Evolutionary conservation across 768 basidiomycete genomes (phyloP), one percentile per base, ranked within the genome.

Genomic region (Botryobasidium botryosum): DNA sequence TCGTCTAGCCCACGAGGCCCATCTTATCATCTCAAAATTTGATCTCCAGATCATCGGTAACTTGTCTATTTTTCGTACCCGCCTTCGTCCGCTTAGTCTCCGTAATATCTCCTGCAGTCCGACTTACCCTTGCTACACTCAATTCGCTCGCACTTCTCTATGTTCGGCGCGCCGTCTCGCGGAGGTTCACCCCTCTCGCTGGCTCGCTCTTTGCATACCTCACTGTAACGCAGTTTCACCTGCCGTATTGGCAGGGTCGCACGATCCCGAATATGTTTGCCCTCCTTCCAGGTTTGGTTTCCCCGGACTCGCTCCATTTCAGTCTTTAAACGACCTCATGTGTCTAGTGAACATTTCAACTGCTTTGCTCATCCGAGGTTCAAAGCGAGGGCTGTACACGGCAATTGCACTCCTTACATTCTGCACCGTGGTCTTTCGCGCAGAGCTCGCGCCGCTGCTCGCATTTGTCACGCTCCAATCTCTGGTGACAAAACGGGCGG

Each of bases 261-360:
- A 94, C 92, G 0, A 61, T 97, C 5, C 92, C 94, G 1, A 99
- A 97, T 58, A 92, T 88, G 77, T 77, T 90, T 50, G 88, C 88
- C 3, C 62, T 90, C 15, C 64, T 81, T 2, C 74, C 78, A 36
- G 83, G 88, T 91, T 15, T 28, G 15, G n/a, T 15, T 41, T 26
- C 36, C n/a, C 32, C 13, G 27, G 40, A 31, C 3, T n/a, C 13
- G 23, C 32, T 44, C 12, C 44, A 31, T 41, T 47, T 21, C 17
- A 25, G 46, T 32, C 28, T 35, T 43, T 15, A 4, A 21, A 25
- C 12, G 29, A 24, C 15, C 39, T 35, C 27, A 37, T 13, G 28
- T 12, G 13, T n/a, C 6, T 24, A 79, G 82, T 80, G 23, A 84
- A 77, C 47, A 15, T 77, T 17, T 67, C 77, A 0, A 57, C 64